A percentile compares a stretch with the other conserved stretches of the same genome.
phyloP scores from a whole-genome alignment of 2,329 filamentous ascomycete genomes.

The Ceratocystis cubensis region DNA sequence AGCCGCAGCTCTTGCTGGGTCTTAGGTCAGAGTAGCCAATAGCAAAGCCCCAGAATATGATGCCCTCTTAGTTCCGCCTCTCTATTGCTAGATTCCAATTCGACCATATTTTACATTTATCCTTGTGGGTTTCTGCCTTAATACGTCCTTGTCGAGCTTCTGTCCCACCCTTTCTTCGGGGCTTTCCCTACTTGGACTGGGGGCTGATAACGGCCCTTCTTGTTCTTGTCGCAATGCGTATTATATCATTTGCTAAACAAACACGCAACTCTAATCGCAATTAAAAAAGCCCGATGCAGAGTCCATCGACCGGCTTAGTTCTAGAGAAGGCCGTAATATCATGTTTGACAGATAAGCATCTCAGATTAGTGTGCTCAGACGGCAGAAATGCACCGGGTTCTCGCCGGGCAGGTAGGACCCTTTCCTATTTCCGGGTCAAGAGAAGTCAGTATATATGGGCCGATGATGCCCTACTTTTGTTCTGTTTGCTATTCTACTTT shows the following conservation, averaged over 20 bases:
- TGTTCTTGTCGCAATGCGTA: neutral
- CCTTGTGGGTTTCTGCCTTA: neutral
- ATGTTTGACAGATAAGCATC: neutral
- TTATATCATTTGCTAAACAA: neutral
- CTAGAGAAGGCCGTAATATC: neutral
- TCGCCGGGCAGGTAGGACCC: neutral
- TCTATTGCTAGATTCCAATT: neutral
- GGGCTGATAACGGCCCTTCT: neutral
- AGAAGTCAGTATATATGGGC: neutral
- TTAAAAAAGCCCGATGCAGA: neutral
- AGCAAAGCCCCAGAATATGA: too few relatives aligned
- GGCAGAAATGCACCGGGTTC: neutral
- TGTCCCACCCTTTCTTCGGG: neutral
- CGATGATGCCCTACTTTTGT: neutral
- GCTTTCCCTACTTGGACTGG: neutral
- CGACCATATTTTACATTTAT: neutral
- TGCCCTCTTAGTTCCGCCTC: neutral
- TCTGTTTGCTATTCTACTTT: neutral
- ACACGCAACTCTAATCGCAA: neutral
- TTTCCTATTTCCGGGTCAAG: neutral
- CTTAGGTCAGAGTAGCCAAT: too few relatives aligned
- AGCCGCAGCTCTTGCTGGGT: too few relatives aligned
- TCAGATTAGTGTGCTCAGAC: neutral
- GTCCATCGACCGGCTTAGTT: neutral
- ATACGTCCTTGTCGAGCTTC: neutral